Percentiles rank a stretch among this genome's conserved stretches.
These are phyloP conservation scores for Cystobasidium pallidum DNA, from an alignment of 1,284 basidiomycete genomes.

Conservation along the genomic window DNA sequence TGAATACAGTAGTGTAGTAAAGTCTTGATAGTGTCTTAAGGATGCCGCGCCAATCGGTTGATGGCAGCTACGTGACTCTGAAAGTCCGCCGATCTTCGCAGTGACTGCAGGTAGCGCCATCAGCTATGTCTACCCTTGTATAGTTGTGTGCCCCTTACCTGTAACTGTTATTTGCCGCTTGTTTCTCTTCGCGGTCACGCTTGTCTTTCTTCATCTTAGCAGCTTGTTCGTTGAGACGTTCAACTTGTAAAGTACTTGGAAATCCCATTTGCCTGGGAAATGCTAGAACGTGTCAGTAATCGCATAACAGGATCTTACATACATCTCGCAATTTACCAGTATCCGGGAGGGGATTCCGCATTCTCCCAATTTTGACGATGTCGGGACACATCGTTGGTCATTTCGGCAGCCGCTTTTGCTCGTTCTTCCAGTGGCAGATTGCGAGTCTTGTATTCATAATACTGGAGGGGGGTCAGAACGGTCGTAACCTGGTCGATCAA, in stretches of 20 bases:
- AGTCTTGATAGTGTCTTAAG: background rate
- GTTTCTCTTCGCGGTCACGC: slow-evolving; percentile 63
- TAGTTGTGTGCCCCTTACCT: background rate
- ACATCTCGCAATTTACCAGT: slow-evolving; percentile 63
- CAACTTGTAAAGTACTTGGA: slow-evolving; percentile 77
- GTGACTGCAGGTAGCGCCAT: background rate
- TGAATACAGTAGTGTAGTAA: background rate
- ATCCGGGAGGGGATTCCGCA: slow-evolving; percentile 76
- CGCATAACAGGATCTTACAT: background rate
- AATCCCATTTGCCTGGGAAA: slow-evolving; percentile 71
- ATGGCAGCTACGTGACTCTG: background rate
- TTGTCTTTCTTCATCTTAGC: slow-evolving; percentile 71
- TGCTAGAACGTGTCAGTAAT: background rate
- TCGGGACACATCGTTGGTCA: slow-evolving; percentile 68
- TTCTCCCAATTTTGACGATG: slow-evolving; percentile 74
- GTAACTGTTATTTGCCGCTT: slow-evolving; percentile 17
- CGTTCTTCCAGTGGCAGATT: slow-evolving; percentile 46
- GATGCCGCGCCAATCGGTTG: too few relatives aligned
- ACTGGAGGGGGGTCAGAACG: slow-evolving; percentile 60
- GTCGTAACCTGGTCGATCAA: background rate
- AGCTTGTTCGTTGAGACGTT: slow-evolving; percentile 71
- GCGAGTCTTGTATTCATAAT: slow-evolving; percentile 65
- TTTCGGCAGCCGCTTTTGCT: slow-evolving; percentile 51
- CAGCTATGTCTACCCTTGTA: background rate
- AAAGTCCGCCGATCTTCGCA: background rate